Evolutionary conservation across 2,329 filamentous ascomycete species (phyloP), one percentile per base, ranked within the genome.

Genomic region (Trichoderma arundinaceum): DNA sequence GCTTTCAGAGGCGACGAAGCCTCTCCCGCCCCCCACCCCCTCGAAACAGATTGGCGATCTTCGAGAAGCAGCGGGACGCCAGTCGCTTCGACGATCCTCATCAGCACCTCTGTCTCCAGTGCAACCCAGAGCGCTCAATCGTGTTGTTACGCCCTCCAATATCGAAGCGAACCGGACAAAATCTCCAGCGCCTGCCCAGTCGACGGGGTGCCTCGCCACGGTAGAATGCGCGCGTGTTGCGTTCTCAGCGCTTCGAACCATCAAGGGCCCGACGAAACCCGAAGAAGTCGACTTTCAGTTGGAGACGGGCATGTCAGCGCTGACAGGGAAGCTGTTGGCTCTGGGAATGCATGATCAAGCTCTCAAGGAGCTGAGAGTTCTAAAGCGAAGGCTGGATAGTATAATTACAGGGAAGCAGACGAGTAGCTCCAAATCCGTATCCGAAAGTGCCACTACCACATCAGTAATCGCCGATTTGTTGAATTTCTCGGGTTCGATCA

Each of bases 251-350:
- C 79, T 94, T 44, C 82, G 89, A 57, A 81, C 83, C 33, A 72
- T 87, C 28, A 85, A 90, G 58, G 80, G 83, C 32, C 78, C 83
- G 1, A 78, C 84, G 6, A 81, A 83, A 8, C 77, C 87, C 9
- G 77, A 83, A 9, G 78, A 88, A n/a, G 83, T 86, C 1, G 83
- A 85, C 51, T 78, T 91, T 44, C 90, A 94, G 72, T 76, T 94
- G 4, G 91, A 94, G 73, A 88, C 82, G 66, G 91, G 90, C 62
- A 90, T 92, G 82, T 85, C 90, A 15, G 87, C 88, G 0, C 82
- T 94, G 61, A 77, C 90, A 44, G 85, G 85, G 44, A 92, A 88
- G 73, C 79, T 94, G 1, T 78, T 92, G 13, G 79, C 81, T 0
- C 79, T 92, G 54, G 86, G 86, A 1, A 75, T 93, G 59, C 85